These are phyloP conservation scores for Plasmodium berghei DNA, from an alignment of 169 alveolate genomes.

Conservation along the genomic window DNA sequence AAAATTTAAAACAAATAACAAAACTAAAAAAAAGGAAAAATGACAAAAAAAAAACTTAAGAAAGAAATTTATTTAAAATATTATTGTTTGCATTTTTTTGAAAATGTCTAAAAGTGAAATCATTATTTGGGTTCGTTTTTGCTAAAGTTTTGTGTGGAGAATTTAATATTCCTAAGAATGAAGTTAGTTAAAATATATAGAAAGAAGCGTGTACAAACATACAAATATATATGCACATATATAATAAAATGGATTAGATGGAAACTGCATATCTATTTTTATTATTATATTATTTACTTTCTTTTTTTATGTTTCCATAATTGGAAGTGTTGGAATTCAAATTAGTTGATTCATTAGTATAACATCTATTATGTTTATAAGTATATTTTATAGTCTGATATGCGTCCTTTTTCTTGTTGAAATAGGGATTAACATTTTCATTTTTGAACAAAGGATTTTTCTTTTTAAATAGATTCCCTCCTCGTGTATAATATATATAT, in stretches of 20 bases:
- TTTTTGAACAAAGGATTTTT: no score
- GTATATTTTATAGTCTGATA: no score
- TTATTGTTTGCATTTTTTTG: slow-evolving; percentile 65
- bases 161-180: slow-evolving; percentile 6
- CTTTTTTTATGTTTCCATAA: no score
- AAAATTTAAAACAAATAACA: neutral
- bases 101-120: slow-evolving; percentile 51
- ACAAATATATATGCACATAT: slow-evolving; percentile 7
- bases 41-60: slow-evolving; percentile 14
- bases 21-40: slow-evolving; percentile 7
- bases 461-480: no score
- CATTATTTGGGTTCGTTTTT: slow-evolving; percentile 24
- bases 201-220: neutral
- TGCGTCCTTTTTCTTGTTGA: no score
- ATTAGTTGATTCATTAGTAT: no score
- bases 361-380: no score
- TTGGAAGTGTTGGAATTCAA: no score
- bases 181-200: neutral
- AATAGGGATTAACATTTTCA: no score
- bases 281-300: no score
- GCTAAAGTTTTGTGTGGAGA: slow-evolving; percentile 1
- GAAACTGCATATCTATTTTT: no score
- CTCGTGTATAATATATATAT: no score
- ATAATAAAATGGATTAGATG: neutral
- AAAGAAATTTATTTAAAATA: slow-evolving; percentile 36